Evolutionary conservation across 78 protist genomes (phyloP).

Genomic region (Dictyostelium capitatum): DNA sequence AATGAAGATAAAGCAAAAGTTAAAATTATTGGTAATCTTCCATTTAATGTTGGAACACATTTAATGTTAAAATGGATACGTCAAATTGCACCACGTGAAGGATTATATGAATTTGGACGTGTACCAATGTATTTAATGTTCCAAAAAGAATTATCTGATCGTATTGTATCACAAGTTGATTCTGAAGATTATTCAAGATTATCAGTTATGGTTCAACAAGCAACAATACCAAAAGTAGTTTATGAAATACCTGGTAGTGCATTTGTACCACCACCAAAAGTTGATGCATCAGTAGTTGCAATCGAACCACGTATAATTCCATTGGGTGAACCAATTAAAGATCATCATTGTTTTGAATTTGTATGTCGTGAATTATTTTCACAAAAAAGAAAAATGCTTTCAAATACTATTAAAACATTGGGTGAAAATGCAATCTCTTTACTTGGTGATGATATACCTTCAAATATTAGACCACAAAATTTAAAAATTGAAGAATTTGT

Average conservation of each 20-base stretch:
- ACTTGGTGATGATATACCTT: conserved; percentile 16
- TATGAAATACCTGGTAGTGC: conserved; percentile 43
- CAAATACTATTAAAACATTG: conserved; percentile 34
- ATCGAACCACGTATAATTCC: conserved; percentile 52
- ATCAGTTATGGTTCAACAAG: conserved; percentile 48
- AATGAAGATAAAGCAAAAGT: conserved; percentile 10
- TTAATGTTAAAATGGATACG: conserved; percentile 78
- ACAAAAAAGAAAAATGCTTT: conserved; percentile 49
- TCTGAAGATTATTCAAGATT: conserved; percentile 45
- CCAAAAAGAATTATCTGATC: conserved; percentile 84
- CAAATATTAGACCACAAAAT: conserved; percentile 66
- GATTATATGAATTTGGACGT: conserved; percentile 53
- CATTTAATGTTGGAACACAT: conserved; percentile 87
- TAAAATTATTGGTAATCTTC: conserved; percentile 84
- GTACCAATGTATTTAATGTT: conserved; percentile 83
- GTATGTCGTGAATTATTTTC: conserved; percentile 58
- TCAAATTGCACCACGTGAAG: conserved; percentile 56
- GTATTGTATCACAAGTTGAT: conserved; percentile 43
- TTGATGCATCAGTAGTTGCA: conserved; percentile 50
- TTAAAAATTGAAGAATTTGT: conserved; percentile 67
- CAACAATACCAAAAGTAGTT: background rate
- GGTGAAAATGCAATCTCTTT: background rate
- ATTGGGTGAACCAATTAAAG: conserved; percentile 28
- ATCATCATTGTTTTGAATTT: conserved; percentile 66
- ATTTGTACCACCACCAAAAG: conserved; percentile 90